Evolutionary conservation across 2,329 filamentous ascomycete species (phyloP).

Genomic region (Ophiostoma sp.): DNA sequence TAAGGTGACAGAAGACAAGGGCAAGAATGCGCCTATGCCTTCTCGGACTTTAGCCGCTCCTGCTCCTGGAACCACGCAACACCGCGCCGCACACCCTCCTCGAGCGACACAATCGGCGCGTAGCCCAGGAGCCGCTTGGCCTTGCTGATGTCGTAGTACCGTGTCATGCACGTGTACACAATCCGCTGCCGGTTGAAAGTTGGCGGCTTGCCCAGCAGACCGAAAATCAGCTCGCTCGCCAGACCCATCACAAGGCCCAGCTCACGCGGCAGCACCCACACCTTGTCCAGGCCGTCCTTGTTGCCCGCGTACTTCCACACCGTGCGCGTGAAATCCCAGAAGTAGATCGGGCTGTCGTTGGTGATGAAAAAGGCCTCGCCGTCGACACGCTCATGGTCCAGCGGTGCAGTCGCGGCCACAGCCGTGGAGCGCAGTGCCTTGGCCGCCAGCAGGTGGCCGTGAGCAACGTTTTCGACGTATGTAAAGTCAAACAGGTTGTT

Average conservation of each 20-base stretch:
- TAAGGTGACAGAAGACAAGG: neutral
- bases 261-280: slow-evolving; percentile 50
- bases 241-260: slow-evolving; percentile 49
- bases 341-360: slow-evolving; percentile 82
- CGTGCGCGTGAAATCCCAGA: slow-evolving; percentile 79
- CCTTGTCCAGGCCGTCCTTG: slow-evolving; percentile 46
- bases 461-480: slow-evolving; percentile 59
- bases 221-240: slow-evolving; percentile 48
- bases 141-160: slow-evolving; percentile 74
- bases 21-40: slow-evolving; percentile 15
- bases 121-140: slow-evolving; percentile 67
- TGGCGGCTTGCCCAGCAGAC: slow-evolving; percentile 46
- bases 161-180: slow-evolving; percentile 65
- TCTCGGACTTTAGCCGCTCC: slow-evolving; percentile 35
- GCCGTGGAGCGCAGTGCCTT: slow-evolving; percentile 62
- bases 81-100: slow-evolving; percentile 55
- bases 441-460: slow-evolving; percentile 78
- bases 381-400: slow-evolving; percentile 68
- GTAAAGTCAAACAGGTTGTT: slow-evolving; percentile 60
- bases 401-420: slow-evolving; percentile 52
- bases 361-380: slow-evolving; percentile 88
- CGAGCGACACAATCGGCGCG: slow-evolving; percentile 58
- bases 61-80: slow-evolving; percentile 52
- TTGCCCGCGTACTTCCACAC: slow-evolving; percentile 64
- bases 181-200: slow-evolving; percentile 57